Percentiles rank a stretch among this genome's conserved stretches.
Conservation (phyloP, 768 basidiomycete genomes). For the Strobilomyces dryophilus region DNA sequence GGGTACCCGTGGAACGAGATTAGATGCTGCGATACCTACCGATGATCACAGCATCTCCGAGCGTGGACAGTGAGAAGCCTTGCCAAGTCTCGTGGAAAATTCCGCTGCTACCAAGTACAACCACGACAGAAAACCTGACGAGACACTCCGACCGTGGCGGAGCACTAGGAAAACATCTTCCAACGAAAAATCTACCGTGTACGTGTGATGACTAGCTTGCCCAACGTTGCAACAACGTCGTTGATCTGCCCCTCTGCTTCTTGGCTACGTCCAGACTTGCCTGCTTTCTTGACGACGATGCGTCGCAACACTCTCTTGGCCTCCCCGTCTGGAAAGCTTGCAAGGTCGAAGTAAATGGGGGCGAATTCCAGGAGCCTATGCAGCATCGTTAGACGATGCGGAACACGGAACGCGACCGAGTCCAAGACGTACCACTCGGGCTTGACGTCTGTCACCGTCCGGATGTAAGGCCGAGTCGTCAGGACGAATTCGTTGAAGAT, state of each 20-base stretch:
- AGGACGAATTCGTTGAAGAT: constrained; percentile 93
- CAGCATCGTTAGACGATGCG: not conserved
- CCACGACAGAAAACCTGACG: too few species aligned
- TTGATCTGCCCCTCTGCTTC: constrained; percentile 12
- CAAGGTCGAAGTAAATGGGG: constrained; percentile 63
- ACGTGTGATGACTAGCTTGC: not conserved
- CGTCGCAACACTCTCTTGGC: constrained; percentile 62
- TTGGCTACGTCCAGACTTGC: constrained; percentile 31
- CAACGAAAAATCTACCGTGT: too few species aligned
- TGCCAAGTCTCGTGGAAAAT: too few species aligned
- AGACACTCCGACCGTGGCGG: too few species aligned
- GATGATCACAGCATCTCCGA: too few species aligned
- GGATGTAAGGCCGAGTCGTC: constrained; percentile 84
- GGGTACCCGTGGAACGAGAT: constrained; percentile 24
- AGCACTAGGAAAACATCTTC: too few species aligned
- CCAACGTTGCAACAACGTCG: not conserved
- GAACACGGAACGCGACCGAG: not conserved
- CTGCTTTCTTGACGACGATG: constrained; percentile 48
- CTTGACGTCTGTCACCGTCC: constrained; percentile 84
- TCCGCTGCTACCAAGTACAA: too few species aligned
- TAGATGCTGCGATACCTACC: too few species aligned
- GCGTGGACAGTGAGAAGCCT: too few species aligned
- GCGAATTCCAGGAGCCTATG: constrained; percentile 62
- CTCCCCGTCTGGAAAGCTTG: constrained; percentile 62
- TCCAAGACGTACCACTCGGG: constrained; percentile 71